A percentile compares a stretch with the other conserved stretches of the same genome.
Evolutionary conservation across 148 eudicot species (phyloP).

Genomic region (Chenopodium suecicum): DNA sequence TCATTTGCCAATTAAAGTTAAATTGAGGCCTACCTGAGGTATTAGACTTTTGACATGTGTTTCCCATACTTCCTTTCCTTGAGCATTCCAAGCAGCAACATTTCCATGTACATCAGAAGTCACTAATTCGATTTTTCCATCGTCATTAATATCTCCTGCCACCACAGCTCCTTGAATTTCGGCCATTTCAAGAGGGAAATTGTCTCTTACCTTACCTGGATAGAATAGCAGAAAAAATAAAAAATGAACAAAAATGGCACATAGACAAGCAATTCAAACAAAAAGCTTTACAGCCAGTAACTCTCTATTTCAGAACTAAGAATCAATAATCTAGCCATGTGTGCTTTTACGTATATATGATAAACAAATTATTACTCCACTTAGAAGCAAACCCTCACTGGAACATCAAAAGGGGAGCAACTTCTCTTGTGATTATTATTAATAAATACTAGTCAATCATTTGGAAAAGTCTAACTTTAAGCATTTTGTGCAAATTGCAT

Average conservation of each 20-base stretch:
- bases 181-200: constrained; percentile 99
- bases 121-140: constrained; percentile 91
- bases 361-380: background rate
- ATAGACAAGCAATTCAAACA: background rate
- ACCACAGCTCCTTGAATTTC: constrained; percentile 94
- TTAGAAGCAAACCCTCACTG: background rate
- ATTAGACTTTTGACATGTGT: constrained; percentile 82
- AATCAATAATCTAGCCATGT: background rate
- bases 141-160: constrained; percentile 97
- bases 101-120: constrained; percentile 95
- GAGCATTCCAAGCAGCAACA: constrained; percentile 98
- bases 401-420: background rate
- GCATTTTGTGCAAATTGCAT: too few species aligned
- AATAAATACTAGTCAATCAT: too few species aligned
- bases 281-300: background rate
- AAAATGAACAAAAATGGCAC: background rate
- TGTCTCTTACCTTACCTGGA: constrained; percentile 85
- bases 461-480: too few species aligned
- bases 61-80: constrained; percentile 97
- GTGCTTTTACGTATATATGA: background rate
- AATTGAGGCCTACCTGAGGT: constrained; percentile 64
- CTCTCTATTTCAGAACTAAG: background rate
- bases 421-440: background rate
- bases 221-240: constrained; percentile 8
- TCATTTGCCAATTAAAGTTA: background rate